A percentile compares a stretch with the other conserved stretches of the same genome.
phyloP scores from a whole-genome alignment of 2,329 filamentous ascomycete genomes.

The Aureobasidium namibiae region DNA sequence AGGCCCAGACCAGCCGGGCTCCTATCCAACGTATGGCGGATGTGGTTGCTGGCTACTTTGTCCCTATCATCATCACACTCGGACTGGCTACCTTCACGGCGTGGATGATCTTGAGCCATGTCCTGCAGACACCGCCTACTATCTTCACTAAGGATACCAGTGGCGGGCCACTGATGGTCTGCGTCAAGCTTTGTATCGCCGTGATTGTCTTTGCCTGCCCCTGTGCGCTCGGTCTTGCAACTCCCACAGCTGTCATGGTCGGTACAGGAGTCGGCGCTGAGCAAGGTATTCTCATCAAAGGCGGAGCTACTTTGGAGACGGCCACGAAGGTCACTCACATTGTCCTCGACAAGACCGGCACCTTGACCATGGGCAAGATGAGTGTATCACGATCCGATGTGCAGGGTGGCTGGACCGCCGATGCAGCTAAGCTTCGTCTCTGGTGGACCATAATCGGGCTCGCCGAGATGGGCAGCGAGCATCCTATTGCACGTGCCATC shows the following conservation, averaged over 20 bases:
- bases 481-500: conserved; percentile 89
- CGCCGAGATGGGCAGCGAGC: conserved; percentile 92
- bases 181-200: conserved; percentile 92
- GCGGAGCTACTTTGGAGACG: conserved; percentile 82
- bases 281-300: conserved; percentile 95
- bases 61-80: conserved; percentile 78
- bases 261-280: conserved; percentile 95
- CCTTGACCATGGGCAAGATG: conserved; percentile 92
- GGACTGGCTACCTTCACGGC: conserved; percentile 76
- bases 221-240: conserved; percentile 90
- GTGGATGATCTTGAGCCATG: conserved; percentile 93
- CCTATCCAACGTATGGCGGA: conserved; percentile 93
- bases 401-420: conserved; percentile 59
- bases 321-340: conserved; percentile 85
- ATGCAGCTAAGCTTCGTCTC: conserved; percentile 59
- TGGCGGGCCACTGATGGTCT: conserved; percentile 92
- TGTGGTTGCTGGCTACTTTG: conserved; percentile 84
- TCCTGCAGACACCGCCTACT: conserved; percentile 71
- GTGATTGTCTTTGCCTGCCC: conserved; percentile 98
- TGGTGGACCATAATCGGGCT: conserved; percentile 97
- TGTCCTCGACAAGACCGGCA: conserved; percentile 93
- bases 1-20: conserved; percentile 87
- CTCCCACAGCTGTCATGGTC: conserved; percentile 97
- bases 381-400: conserved; percentile 68
- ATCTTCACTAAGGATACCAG: conserved; percentile 75